These are phyloP conservation scores for Xylariaceae sp. DNA, from an alignment of 2,329 filamentous ascomycete genomes.

Conservation along the genomic window DNA sequence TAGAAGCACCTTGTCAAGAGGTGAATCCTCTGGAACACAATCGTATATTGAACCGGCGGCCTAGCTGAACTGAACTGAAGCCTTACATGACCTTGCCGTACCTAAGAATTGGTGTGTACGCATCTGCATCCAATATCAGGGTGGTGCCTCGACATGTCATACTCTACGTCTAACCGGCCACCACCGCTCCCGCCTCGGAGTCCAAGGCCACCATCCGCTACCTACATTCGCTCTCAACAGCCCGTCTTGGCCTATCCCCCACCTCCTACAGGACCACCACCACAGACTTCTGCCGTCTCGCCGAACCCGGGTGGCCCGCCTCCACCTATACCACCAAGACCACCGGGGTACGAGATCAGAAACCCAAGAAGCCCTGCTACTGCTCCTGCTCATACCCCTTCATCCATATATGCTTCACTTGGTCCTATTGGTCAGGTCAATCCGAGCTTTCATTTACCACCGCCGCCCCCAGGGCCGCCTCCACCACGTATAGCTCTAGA, in stretches of 20 bases:
- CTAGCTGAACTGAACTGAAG: neutral
- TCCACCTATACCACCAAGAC: conserved; percentile 32
- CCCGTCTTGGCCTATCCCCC: conserved; percentile 19
- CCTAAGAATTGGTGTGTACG: neutral
- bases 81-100: neutral
- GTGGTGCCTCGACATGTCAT: conserved; percentile 19
- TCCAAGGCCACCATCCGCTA: conserved; percentile 23
- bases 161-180: conserved; percentile 17
- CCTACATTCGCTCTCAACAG: neutral
- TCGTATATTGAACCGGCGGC: too few relatives aligned
- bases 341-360: conserved; percentile 25
- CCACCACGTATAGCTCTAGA: conserved; percentile 9
- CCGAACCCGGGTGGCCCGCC: conserved; percentile 6
- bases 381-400: neutral
- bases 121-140: neutral
- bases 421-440: conserved; percentile 15
- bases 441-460: conserved; percentile 25
- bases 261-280: conserved; percentile 24
- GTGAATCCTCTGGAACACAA: too few relatives aligned
- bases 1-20: too few relatives aligned
- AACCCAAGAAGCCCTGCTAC: neutral
- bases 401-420: conserved; percentile 3
- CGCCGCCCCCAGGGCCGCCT: conserved; percentile 30
- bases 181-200: conserved; percentile 33
- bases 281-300: conserved; percentile 10